Base-by-base conservation (phyloP, 192 early-diverging fungal species). In the Entomortierella beljakovae region DNA sequence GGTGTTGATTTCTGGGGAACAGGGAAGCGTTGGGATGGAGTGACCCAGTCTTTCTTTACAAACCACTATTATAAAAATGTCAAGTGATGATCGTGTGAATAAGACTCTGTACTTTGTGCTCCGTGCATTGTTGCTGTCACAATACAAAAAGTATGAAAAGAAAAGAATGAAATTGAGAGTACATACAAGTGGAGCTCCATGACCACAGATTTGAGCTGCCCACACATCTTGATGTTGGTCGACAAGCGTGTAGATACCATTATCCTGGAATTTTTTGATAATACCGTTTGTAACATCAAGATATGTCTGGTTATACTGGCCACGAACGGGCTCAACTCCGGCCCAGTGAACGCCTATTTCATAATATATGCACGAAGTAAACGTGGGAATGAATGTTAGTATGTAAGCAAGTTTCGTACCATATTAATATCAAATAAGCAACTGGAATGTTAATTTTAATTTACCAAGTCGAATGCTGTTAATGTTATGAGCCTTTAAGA, bases 161-260 rank as follows among this genome's bases (percentile, higher is more conserved):
- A 9, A 42, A 34, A 22, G 15, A 15, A 40, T 40, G 25, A 46
- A 29, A 18, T 35, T n/a, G n/a, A n/a, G 29, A 16, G 16, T 35
- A 71, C 57, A 54, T 84, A 83, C 69, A 48, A 79, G 43, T 15
- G 88, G 87, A 2, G 85, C 80, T 16, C 88, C 86, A 55, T 88
- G 80, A 1, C 87, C 86, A 48, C 87, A 84, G 38, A 87, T 84
- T 54, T 82, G 81, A 26, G 67, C 76, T 13, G 84, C 82, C 37
- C 86, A 75, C 5, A 86, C 77, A 55, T 89, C 86, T 68, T 92
- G 90, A 79, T 92, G 90, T 49, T 88, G 85, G 55, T 92, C 90
- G 6, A 92, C 72, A 8, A 92, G 62, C 8, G 90, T 84, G 60
- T 88, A 92, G 42, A 92, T 90, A 23, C 83, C 82, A 23, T 86